Percentiles rank a stretch among this genome's conserved stretches.
These are phyloP conservation scores for Cercospora beticola DNA, from an alignment of 2,329 filamentous ascomycete genomes.

Conservation along the genomic window DNA sequence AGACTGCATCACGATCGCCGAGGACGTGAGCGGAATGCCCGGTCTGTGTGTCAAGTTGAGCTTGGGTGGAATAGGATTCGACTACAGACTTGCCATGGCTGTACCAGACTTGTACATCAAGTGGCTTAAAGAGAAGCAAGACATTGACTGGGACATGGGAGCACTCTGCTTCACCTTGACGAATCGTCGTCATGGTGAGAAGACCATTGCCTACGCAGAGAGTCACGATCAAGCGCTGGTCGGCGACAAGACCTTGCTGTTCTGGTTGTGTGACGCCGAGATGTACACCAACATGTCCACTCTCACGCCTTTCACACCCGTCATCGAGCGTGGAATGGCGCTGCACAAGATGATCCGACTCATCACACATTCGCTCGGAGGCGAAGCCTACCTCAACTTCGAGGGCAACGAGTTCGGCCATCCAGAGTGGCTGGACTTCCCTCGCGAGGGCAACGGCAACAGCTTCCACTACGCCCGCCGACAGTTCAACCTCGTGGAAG, in stretches of 20 bases:
- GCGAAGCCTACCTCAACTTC: slow-evolving; percentile 97
- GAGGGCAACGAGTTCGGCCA: slow-evolving; percentile 99
- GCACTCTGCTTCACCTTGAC: slow-evolving; percentile 83
- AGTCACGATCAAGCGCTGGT: slow-evolving; percentile 43
- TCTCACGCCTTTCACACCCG: slow-evolving; percentile 76
- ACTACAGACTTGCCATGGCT: slow-evolving; percentile 96
- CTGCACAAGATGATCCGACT: slow-evolving; percentile 98
- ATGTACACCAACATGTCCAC: slow-evolving; percentile 98
- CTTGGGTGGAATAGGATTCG: slow-evolving; percentile 89
- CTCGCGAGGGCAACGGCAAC: slow-evolving; percentile 67
- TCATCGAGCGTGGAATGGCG: slow-evolving; percentile 86
- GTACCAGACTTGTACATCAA: slow-evolving; percentile 99
- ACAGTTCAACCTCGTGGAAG: slow-evolving; percentile 89
- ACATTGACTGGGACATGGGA: slow-evolving; percentile 87
- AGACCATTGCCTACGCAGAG: slow-evolving; percentile 72
- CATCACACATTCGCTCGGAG: slow-evolving; percentile 84
- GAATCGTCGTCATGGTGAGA: slow-evolving; percentile 91
- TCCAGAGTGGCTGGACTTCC: slow-evolving; percentile 98
- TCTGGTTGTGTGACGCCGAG: slow-evolving; percentile 96
- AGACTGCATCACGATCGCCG: slow-evolving; percentile 83
- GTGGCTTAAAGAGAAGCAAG: slow-evolving; percentile 87
- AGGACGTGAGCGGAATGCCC: slow-evolving; percentile 98
- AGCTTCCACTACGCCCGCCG: slow-evolving; percentile 58
- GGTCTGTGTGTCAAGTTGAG: slow-evolving; percentile 85
- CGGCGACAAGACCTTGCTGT: slow-evolving; percentile 93